Percentiles rank a stretch among this genome's conserved stretches.
phyloP scores from a whole-genome alignment of 805 yeast species.

The Lachancea sp. region DNA sequence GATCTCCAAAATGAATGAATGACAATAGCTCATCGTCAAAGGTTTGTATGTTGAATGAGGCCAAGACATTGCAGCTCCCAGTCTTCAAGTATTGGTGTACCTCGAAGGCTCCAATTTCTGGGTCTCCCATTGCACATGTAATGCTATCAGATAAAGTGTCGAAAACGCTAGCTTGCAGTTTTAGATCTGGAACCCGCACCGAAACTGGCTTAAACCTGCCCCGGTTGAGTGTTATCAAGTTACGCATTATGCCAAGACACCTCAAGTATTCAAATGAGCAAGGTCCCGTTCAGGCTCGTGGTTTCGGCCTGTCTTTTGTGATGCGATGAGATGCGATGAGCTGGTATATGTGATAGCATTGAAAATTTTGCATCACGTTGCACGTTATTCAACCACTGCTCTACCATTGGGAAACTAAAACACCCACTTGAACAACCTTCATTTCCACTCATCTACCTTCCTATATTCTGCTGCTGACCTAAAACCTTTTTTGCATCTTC shows the following conservation, averaged over 20 bases:
- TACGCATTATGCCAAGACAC: slow-evolving; percentile 25
- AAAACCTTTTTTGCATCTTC: slow-evolving; percentile 9
- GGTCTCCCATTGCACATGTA: slow-evolving; percentile 53
- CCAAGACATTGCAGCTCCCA: slow-evolving; percentile 53
- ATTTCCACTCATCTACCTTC: too few relatives aligned
- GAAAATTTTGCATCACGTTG: slow-evolving; percentile 9
- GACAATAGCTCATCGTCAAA: slow-evolving; percentile 41
- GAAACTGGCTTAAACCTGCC: slow-evolving; percentile 27
- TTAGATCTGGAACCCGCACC: slow-evolving; percentile 14
- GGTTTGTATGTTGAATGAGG: slow-evolving; percentile 48
- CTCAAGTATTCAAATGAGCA: neutral
- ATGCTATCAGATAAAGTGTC: slow-evolving; percentile 71
- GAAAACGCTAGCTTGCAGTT: slow-evolving; percentile 38
- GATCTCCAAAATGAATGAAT: slow-evolving; percentile 65
- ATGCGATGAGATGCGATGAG: slow-evolving; percentile 5
- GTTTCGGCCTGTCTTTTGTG: neutral
- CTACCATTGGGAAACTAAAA: too few relatives aligned
- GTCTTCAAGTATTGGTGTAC: slow-evolving; percentile 69
- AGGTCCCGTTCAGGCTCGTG: neutral
- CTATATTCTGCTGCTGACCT: neutral
- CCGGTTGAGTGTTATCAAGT: slow-evolving; percentile 29
- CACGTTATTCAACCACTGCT: slow-evolving; percentile 1
- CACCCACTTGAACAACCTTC: neutral
- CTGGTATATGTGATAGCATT: neutral
- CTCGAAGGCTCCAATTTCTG: slow-evolving; percentile 54